Evolutionary conservation across 2,329 filamentous ascomycete species (phyloP).

Genomic region (Neonectria hederae): DNA sequence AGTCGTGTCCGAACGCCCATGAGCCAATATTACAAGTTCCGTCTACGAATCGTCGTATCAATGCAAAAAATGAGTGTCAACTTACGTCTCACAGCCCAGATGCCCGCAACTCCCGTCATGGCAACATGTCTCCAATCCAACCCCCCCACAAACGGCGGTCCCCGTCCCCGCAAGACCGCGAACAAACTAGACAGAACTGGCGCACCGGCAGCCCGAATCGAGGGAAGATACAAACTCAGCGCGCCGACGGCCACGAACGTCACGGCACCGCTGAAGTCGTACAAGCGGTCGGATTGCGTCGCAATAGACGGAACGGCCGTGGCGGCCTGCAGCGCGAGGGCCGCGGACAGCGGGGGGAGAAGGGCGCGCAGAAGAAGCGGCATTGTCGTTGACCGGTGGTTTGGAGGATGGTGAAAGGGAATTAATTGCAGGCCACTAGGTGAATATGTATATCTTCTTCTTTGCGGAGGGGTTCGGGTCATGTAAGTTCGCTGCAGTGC

Average conservation of each 20-base stretch:
- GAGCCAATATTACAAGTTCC: not conserved
- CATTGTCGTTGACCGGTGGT: slow-evolving; percentile 14
- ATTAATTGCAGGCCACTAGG: not conserved
- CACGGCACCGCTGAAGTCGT: slow-evolving; percentile 72
- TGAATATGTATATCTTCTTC: slow-evolving; percentile 7
- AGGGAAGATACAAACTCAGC: slow-evolving; percentile 60
- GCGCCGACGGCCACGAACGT: slow-evolving; percentile 73
- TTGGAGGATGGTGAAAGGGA: not conserved
- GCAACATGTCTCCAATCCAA: slow-evolving; percentile 66
- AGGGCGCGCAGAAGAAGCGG: slow-evolving; percentile 56
- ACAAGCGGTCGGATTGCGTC: slow-evolving; percentile 71
- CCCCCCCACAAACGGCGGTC: slow-evolving; percentile 41
- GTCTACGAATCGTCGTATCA: not conserved
- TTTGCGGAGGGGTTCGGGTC: not conserved
- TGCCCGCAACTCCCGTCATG: slow-evolving; percentile 50
- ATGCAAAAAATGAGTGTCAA: slow-evolving; percentile 15
- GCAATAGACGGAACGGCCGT: slow-evolving; percentile 70
- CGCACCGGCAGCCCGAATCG: slow-evolving; percentile 60
- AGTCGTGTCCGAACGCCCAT: no score
- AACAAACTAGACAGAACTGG: slow-evolving; percentile 55
- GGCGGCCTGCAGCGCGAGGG: slow-evolving; percentile 70
- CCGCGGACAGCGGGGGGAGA: slow-evolving; percentile 69
- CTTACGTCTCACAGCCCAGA: slow-evolving; percentile 71
- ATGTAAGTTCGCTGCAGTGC: not conserved
- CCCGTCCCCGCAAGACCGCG: slow-evolving; percentile 2